Evolutionary conservation across 352 stramenopile genomes (phyloP), one percentile per base, ranked within the genome.

Genomic region (Phytopythium aichiense): DNA sequence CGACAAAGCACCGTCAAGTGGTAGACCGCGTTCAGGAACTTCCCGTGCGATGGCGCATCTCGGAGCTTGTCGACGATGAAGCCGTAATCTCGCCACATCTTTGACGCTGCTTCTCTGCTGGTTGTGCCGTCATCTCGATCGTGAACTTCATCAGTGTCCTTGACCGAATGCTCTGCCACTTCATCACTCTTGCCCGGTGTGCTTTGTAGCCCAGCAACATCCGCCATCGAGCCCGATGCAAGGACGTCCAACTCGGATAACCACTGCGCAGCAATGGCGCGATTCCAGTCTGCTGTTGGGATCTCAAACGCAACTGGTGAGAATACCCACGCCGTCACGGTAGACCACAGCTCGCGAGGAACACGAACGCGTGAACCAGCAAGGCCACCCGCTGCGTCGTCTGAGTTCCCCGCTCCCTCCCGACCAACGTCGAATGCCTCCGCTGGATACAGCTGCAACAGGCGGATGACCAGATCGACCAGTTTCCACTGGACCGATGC

Each of bases 1-100:
- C 65, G 40, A 8, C 73, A 77, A 1, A 81, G 61, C 30, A 73
- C 74, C 37, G 82, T 64, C 54, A 86, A 57, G 45, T 84, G 68
- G 49, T 90, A 92, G 5, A 90, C 15, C 20, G 73, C 79, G 51
- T 92, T 89, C 43, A 90, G 49, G 35, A 84, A 92, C 28, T 71
- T 79, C 1, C 69, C 69, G 53, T 88, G 79, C n/a, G 82, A 88
- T 37, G 76, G 67, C 13, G 79, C 82, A 8, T 37, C 45, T 30
- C 61, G 73, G 16, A 87, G 55, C 15, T 64, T 81, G 43, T 67
- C 43, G 30, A 68, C 40, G 2, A 85, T 40, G 23, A 71, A 53
- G 7, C 45, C 37, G 30, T 79, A 67, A 43, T 85, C 77, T 16
- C 37, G 25, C 45, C 23, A 49, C 11, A 65, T 9, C 5, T 2